Base-by-base conservation (phyloP, 208 protist species). In the Crithidia brevicula region DNA sequence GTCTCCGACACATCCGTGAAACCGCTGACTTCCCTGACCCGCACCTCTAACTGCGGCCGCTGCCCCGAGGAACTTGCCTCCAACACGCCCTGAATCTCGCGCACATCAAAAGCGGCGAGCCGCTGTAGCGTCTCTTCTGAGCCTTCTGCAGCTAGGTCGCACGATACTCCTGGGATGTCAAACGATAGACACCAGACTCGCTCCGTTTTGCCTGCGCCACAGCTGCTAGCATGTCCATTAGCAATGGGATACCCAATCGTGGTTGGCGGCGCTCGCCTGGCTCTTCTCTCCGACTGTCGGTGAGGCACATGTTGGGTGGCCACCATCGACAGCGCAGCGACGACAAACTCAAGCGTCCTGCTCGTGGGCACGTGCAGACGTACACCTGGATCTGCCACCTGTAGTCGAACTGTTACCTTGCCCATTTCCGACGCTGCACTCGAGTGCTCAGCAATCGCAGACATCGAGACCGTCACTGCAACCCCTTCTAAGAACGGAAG, bases 241-340 rank as follows among this genome's bases (percentile, higher is more conserved):
- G n/a, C n/a, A n/a, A n/a, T n/a, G n/a, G n/a, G n/a, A n/a, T n/a
- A n/a, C n/a, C n/a, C n/a, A n/a, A n/a, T n/a, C n/a, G n/a, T n/a
- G n/a, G n/a, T n/a, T n/a, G n/a, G n/a, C n/a, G n/a, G n/a, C n/a
- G n/a, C n/a, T n/a, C n/a, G n/a, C n/a, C n/a, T n/a, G n/a, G n/a
- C 15, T 40, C 36, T 40, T 13, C 36, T 40, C 36, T 34, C 45
- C 9, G 34, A 15, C 38, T 0, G 4, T 13, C 62, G 45, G 20
- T 10, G 62, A 4, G 62, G 56, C 20, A 60, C 43, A 20, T 40
- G 45, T 42, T 65, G 54, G 9, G 51, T 22, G 11, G 43, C 46
- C 0, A 67, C 45, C 43, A 76, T 27, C 4, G 18, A 56, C 27
- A 76, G 27, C 20, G 62, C 70, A 0, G 62, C 16, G 27, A 43